Conservation (phyloP, 768 basidiomycete genomes). For the Lepiota subincarnata region DNA sequence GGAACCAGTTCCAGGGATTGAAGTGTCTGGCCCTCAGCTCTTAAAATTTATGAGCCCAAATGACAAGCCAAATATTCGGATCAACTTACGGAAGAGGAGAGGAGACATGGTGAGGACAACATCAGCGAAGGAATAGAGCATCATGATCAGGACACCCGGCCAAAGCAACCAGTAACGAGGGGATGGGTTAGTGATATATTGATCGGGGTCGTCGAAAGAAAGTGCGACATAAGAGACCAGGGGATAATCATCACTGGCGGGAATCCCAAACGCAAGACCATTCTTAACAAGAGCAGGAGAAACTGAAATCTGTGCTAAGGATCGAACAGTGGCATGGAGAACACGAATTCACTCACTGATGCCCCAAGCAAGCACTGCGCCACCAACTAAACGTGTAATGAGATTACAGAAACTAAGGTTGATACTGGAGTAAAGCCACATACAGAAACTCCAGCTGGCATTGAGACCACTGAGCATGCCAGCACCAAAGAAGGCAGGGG, state of each 20-base stretch:
- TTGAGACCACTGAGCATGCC: slow-evolving; percentile 58
- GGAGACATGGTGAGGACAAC: slow-evolving; percentile 39
- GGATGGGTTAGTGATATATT: slow-evolving; percentile 41
- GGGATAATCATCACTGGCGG: slow-evolving; percentile 34
- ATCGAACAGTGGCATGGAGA: background rate
- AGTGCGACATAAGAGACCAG: slow-evolving; percentile 41
- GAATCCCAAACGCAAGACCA: slow-evolving; percentile 44
- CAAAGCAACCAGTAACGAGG: slow-evolving; percentile 61
- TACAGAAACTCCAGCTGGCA: slow-evolving; percentile 55
- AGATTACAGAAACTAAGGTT: background rate
- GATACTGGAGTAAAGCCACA: slow-evolving; percentile 17
- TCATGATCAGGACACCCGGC: slow-evolving; percentile 61
- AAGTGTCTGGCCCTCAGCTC: slow-evolving; percentile 18
- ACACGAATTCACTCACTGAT: slow-evolving; percentile 35
- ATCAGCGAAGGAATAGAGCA: slow-evolving; percentile 56
- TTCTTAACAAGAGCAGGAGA: slow-evolving; percentile 49
- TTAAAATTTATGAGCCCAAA: slow-evolving; percentile 7
- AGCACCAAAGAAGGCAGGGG: slow-evolving; percentile 56
- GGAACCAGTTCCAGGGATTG: slow-evolving; percentile 29
- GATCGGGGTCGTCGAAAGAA: slow-evolving; percentile 40
- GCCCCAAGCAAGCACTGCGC: slow-evolving; percentile 56
- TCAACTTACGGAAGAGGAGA: slow-evolving; percentile 25
- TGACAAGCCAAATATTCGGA: background rate
- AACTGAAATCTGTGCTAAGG: slow-evolving; percentile 25
- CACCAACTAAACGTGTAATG: slow-evolving; percentile 34